These are phyloP conservation scores for Gnaphalium uliginosum DNA, from an alignment of 129 eudicot species.

Conservation along the genomic window DNA sequence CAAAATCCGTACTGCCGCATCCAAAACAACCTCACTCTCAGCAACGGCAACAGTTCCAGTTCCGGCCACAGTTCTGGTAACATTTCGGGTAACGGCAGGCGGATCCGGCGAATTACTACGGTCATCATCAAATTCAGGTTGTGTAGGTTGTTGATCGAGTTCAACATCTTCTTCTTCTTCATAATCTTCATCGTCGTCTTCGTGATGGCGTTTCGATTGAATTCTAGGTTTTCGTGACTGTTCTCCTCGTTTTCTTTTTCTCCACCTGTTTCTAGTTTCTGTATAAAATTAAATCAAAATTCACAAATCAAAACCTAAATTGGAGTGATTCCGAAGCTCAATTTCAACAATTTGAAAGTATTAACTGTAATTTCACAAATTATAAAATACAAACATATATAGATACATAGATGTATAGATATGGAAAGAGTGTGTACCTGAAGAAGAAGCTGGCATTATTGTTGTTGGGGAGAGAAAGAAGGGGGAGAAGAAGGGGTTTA, in stretches of 20 bases:
- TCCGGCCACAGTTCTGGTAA: background rate
- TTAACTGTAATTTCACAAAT: background rate
- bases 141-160: constrained; percentile 33
- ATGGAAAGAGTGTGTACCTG: constrained; percentile 49
- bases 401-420: constrained; percentile 8
- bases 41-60: background rate
- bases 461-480: constrained; percentile 39
- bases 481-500: constrained; percentile 45
- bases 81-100: constrained; percentile 5
- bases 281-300: background rate
- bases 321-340: background rate
- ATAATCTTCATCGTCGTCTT: constrained; percentile 59
- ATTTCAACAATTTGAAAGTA: constrained; percentile 1
- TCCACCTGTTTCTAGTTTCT: constrained; percentile 76
- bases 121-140: constrained; percentile 45
- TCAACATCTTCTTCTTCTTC: constrained; percentile 50
- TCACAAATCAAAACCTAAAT: constrained; percentile 6
- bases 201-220: constrained; percentile 35
- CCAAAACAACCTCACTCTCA: constrained; percentile 53
- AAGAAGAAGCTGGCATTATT: constrained; percentile 93
- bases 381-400: background rate
- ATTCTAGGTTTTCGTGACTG: constrained; percentile 52
- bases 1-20: constrained; percentile 51
- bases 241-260: constrained; percentile 66
- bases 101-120: constrained; percentile 39